phyloP scores from a whole-genome alignment of 306 rosid genomes.

The Castanea sativa region DNA sequence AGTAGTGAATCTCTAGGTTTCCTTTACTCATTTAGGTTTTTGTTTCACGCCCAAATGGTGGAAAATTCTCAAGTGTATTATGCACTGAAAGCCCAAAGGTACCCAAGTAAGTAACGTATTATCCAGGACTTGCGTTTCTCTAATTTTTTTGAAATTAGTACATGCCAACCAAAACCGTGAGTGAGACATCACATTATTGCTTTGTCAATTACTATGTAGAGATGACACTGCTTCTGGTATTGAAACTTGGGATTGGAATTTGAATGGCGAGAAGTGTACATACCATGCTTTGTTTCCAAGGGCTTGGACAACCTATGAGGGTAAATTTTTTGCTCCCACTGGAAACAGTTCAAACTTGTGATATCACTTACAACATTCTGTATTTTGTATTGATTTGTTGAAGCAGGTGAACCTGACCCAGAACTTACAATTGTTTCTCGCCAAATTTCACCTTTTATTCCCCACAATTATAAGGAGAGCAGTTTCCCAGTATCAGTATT shows the following conservation, averaged over 20 bases:
- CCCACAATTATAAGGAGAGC: constrained; percentile 95
- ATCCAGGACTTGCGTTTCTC: background rate
- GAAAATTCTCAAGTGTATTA: constrained; percentile 70
- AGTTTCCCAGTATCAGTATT: constrained; percentile 89
- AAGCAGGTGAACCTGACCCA: constrained; percentile 88
- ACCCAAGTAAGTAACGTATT: constrained; percentile 43
- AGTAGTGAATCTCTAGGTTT: background rate
- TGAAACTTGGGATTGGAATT: constrained; percentile 95
- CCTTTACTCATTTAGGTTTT: constrained; percentile 52
- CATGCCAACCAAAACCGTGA: background rate
- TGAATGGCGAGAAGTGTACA: constrained; percentile 67
- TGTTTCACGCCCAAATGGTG: constrained; percentile 66
- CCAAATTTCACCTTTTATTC: constrained; percentile 92
- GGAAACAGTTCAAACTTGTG: background rate
- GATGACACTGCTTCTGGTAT: constrained; percentile 65
- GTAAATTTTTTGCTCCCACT: constrained; percentile 34
- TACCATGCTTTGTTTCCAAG: constrained; percentile 92
- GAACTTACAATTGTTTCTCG: constrained; percentile 75
- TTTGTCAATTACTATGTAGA: constrained; percentile 33
- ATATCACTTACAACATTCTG: background rate
- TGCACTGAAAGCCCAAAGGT: constrained; percentile 53
- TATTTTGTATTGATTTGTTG: background rate
- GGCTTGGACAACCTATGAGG: constrained; percentile 89
- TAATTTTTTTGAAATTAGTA: background rate
- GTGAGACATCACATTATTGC: background rate